Evolutionary conservation across 1,284 basidiomycete species (phyloP), one percentile per base, ranked within the genome.

Genomic region (Microbotryomycetes sp.): DNA sequence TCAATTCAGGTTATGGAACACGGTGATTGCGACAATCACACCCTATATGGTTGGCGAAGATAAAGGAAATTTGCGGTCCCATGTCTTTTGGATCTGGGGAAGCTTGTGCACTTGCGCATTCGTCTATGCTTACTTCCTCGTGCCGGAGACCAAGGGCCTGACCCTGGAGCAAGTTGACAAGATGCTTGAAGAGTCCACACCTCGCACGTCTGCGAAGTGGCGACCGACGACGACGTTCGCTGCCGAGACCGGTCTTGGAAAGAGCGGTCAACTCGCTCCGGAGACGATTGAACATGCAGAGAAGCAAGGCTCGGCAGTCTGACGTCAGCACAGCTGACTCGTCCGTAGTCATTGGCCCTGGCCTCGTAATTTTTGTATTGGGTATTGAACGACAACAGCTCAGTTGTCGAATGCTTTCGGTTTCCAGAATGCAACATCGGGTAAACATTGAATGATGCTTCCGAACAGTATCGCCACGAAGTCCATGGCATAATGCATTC

Each of bases 1-100:
- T n/a, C n/a, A n/a, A n/a, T n/a, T n/a, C 13, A 45, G 52, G 75
- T 59, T 75, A 21, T 76, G 70, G 71, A 76, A 76, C 72, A 72
- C 72, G 59, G 67, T 75, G 49, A 72, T 76, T 54, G 59, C 59
- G 45, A 46, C 57, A 27, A 62, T 64, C 41, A 61, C 61, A 15
- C 63, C 64, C 3, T 68, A 67, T 63, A 67, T 69, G 58, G 63
- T 68, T 54, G 62, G 59, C 50, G 15, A 4, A n/a, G 27, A 18
- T 51, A 35, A 23, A 29, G 69, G 62, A 48, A 68, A 71, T 67
- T 57, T 72, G 26, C 49, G 52, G 5, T 70, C 65, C 4, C 50
- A 63, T 9, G 65, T 72, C 24, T 74, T 74, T 61, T 74, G 75
- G 61, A 63, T 74, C 67, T 67, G 69, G 59, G n/a, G n/a, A n/a